Conservation (phyloP, 2,329 filamentous ascomycete species). For the Lecanicillium sp. region DNA sequence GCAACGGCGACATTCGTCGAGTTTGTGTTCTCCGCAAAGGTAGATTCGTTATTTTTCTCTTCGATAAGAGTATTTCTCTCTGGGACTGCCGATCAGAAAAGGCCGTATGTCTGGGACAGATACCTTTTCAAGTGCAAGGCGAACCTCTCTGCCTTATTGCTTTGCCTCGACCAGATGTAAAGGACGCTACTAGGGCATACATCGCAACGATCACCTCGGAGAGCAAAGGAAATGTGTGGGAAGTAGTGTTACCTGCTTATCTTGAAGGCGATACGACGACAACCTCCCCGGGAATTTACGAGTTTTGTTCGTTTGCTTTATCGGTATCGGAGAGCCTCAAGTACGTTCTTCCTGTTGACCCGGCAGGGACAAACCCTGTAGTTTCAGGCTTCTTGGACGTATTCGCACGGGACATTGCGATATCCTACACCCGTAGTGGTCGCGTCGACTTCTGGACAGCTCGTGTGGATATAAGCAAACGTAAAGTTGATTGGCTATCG, state of each 20-base stretch:
- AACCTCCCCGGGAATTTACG: conserved; percentile 33
- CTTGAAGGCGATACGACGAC: conserved; percentile 17
- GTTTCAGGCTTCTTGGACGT: conserved; percentile 75
- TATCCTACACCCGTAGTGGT: conserved; percentile 72
- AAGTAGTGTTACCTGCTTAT: conserved; percentile 54
- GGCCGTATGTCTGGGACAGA: conserved; percentile 45
- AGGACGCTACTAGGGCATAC: conserved; percentile 52
- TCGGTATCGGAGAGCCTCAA: conserved; percentile 49
- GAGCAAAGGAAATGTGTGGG: conserved; percentile 74
- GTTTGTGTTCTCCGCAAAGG: conserved; percentile 72
- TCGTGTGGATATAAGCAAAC: conserved; percentile 52
- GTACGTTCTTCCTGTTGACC: conserved; percentile 74
- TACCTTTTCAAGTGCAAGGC: conserved; percentile 49
- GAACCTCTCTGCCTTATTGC: conserved; percentile 74
- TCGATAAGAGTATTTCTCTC: conserved; percentile 60
- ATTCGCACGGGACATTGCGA: conserved; percentile 77
- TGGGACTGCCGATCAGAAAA: conserved; percentile 65
- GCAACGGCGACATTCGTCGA: conserved; percentile 65
- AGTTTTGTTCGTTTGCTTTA: conserved; percentile 67
- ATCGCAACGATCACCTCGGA: conserved; percentile 77
- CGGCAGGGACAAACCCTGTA: conserved; percentile 64
- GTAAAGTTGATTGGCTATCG: conserved; percentile 68
- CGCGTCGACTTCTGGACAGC: conserved; percentile 80
- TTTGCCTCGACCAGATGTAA: conserved; percentile 54
- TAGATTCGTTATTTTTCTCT: conserved; percentile 72